Base-by-base conservation (phyloP, 768 basidiomycete genomes). In the Leccinum barrowsii region DNA sequence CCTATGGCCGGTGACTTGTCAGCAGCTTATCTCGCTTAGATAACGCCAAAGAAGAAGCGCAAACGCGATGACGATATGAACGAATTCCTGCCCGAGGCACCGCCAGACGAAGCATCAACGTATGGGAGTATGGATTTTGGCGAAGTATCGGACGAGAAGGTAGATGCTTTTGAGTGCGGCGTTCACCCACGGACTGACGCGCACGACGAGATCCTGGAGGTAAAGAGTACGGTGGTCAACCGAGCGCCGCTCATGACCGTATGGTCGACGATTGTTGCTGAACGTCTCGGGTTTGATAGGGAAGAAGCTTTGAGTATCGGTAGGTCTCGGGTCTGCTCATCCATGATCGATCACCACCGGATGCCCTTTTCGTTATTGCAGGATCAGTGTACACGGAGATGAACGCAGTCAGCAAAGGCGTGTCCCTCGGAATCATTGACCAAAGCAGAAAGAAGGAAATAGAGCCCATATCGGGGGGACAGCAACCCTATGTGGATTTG, bases 191-290 rank as follows among this genome's bases (percentile, higher is more conserved):
- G 54, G 22, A 12, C 56, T 51, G 44, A 63, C 54, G 40, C n/a
- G 4, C 48, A 48, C 22, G 26, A 55, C 26, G 58, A 93, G 90
- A 70, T 78, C 7, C 77, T 97, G 46, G 76, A 71, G 60, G 73
- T 71, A 19, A 87, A 92, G 63, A 79, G 76, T 7, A 79, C 84
- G 19, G 79, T 92, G 19, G 81, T 92, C 48, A 98, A 98, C 72
- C 86, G 96, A 22, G 95, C 96, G 1, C 96, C 96, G 0, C 79
- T 98, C 48, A 91, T 98, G 90, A 94, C 87, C 56, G 93, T 90
- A 2, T 98, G 96, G 96, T 85, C 92, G 2, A 89, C 82, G 53
- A 74, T 92, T 34, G 91, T 98, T 26, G 89, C 92, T 4, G 91
- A 93, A 65, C 80, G 86, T 40, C 78, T 97, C 61, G 91, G 94